Percentiles rank a stretch among this genome's conserved stretches.
phyloP scores from a whole-genome alignment of 768 basidiomycete species.

The Gymnopilus junonius region DNA sequence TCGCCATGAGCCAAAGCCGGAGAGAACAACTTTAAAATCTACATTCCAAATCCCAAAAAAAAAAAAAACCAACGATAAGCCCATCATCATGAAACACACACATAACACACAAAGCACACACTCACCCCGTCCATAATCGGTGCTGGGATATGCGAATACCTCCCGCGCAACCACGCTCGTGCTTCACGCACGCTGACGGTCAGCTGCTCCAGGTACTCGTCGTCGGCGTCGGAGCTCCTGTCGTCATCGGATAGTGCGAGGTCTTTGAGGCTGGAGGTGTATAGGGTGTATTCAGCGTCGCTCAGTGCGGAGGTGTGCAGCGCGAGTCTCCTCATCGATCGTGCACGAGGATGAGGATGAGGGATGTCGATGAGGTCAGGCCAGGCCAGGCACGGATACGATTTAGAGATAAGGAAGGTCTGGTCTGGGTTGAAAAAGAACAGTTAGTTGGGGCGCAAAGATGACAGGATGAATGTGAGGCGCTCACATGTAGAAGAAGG shows the following conservation, averaged over 20 bases:
- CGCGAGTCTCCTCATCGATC: constrained; percentile 65
- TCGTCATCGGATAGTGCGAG: constrained; percentile 42
- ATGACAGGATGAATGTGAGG: too few species aligned
- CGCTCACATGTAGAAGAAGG: too few species aligned
- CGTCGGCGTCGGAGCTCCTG: constrained; percentile 35
- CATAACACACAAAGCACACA: constrained; percentile 3
- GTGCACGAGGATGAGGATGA: too few species aligned
- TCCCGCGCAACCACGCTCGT: constrained; percentile 75
- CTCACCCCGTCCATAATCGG: constrained; percentile 63
- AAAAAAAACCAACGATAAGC: too few species aligned
- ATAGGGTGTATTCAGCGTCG: constrained; percentile 70
- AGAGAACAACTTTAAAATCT: constrained; percentile 72
- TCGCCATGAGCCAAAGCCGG: constrained; percentile 58
- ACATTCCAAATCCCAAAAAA: background rate
- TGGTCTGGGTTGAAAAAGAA: too few species aligned
- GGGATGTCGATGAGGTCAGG: too few species aligned
- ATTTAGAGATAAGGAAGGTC: too few species aligned
- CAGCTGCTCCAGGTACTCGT: constrained; percentile 58
- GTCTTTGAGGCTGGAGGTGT: constrained; percentile 63
- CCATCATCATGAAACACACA: background rate
- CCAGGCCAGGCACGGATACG: too few species aligned
- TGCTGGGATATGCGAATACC: constrained; percentile 59
- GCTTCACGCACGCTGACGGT: constrained; percentile 66
- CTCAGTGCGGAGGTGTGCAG: constrained; percentile 80
- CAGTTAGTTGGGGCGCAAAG: too few species aligned